These are phyloP conservation scores for Entophlyctis luteolus DNA, from an alignment of 192 early-diverging fungal genomes.

Conservation along the genomic window DNA sequence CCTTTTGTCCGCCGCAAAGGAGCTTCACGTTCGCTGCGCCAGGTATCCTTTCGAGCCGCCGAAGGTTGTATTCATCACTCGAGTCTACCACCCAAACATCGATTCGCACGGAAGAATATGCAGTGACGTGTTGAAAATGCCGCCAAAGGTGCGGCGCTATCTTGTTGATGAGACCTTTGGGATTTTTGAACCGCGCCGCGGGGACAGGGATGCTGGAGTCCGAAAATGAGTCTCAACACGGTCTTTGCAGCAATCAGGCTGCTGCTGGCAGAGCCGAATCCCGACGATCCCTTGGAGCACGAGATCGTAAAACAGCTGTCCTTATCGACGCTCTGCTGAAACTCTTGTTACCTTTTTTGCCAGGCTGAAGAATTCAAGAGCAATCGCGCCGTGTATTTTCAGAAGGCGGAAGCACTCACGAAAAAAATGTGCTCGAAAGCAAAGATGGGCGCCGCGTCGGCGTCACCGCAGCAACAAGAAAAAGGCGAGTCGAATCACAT, in stretches of 20 bases:
- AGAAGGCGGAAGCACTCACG: slow-evolving; percentile 23
- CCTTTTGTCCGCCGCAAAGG: neutral
- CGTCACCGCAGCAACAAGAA: no score
- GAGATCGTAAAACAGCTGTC: slow-evolving; percentile 13
- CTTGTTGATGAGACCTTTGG: no score
- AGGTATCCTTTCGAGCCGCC: slow-evolving; percentile 30
- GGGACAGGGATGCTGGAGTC: slow-evolving; percentile 22
- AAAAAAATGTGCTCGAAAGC: neutral
- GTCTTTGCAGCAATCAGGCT: slow-evolving; percentile 20
- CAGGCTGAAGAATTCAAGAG: slow-evolving; percentile 29
- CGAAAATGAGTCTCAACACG: slow-evolving; percentile 25
- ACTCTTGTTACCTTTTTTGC: neutral
- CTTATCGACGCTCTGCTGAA: neutral
- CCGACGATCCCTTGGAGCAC: slow-evolving; percentile 23
- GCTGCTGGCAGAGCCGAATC: slow-evolving; percentile 25
- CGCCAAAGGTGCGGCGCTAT: slow-evolving; percentile 4
- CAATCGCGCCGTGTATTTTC: slow-evolving; percentile 10
- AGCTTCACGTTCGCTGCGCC: neutral
- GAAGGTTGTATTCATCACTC: slow-evolving; percentile 21
- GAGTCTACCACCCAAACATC: slow-evolving; percentile 27
- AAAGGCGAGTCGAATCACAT: no score
- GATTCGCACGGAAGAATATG: slow-evolving; percentile 17
- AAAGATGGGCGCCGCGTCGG: no score
- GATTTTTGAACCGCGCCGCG: no score
- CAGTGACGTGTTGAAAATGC: slow-evolving; percentile 17